Percentiles rank a stretch among this genome's conserved stretches.
Evolutionary conservation across 805 yeast genomes (phyloP).

Genomic region (Huiozyma naganishii): DNA sequence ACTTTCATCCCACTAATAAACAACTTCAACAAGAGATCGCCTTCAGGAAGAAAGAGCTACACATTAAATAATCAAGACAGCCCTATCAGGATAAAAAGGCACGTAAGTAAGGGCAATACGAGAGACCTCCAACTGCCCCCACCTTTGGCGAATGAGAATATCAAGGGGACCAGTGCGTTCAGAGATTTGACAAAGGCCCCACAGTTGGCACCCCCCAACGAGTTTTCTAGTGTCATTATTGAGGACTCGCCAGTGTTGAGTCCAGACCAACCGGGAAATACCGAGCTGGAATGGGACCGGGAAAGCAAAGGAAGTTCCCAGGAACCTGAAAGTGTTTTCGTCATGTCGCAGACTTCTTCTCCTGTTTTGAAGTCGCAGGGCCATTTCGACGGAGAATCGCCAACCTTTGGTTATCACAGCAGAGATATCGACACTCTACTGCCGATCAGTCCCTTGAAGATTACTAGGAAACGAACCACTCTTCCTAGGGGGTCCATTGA

Average conservation of each 20-base stretch:
- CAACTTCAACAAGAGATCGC: not conserved
- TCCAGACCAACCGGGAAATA: not conserved
- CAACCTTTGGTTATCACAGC: constrained; percentile 9
- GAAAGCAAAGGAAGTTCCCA: not conserved
- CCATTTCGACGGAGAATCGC: constrained; percentile 11
- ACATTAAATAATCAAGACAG: constrained; percentile 15
- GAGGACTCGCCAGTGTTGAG: too few relatives aligned
- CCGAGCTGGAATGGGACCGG: not conserved
- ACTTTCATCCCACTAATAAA: not conserved
- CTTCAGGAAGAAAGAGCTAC: not conserved
- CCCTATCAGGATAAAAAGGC: constrained; percentile 6
- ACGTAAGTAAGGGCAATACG: not conserved
- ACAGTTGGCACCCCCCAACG: not conserved
- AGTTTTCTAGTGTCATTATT: not conserved
- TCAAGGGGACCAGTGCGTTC: not conserved
- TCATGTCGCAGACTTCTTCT: constrained; percentile 32
- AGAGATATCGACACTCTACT: constrained; percentile 2
- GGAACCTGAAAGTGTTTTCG: constrained; percentile 24
- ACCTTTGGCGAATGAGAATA: not conserved
- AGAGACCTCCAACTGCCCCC: too few relatives aligned
- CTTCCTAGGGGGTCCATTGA: constrained; percentile 87
- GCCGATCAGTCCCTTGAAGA: constrained; percentile 15
- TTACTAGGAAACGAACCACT: constrained; percentile 25
- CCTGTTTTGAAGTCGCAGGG: constrained; percentile 34
- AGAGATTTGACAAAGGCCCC: not conserved